Conservation (phyloP, 2,329 filamentous ascomycete species). For the Leptographium procerum region DNA sequence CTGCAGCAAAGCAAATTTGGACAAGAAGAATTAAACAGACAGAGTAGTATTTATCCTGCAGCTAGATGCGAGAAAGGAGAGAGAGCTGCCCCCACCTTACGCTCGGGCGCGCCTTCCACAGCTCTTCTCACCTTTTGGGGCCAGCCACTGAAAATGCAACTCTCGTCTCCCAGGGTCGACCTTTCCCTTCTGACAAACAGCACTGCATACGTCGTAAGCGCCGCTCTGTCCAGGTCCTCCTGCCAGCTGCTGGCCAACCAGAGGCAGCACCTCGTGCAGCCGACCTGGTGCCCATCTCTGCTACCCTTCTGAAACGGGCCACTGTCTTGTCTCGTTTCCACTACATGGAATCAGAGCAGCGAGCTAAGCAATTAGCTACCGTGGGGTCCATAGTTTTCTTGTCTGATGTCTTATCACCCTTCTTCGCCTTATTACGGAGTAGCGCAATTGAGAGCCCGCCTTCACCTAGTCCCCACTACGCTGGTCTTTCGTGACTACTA, state of each 20-base stretch:
- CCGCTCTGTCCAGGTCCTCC: too few species aligned
- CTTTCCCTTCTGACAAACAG: background rate
- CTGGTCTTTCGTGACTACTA: too few species aligned
- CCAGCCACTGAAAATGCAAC: too few species aligned
- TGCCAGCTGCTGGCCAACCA: background rate
- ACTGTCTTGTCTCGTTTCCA: background rate
- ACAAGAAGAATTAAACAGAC: background rate
- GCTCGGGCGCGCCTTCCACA: background rate
- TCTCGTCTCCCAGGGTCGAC: background rate
- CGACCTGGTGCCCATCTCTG: background rate
- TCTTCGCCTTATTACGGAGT: background rate
- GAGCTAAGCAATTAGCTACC: too few species aligned
- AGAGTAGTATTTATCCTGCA: background rate
- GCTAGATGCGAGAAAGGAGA: background rate
- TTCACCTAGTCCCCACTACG: too few species aligned
- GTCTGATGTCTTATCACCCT: background rate
- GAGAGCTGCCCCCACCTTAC: background rate
- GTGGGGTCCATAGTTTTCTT: background rate
- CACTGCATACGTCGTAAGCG: background rate
- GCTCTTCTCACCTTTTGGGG: too few species aligned
- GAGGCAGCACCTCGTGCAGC: background rate
- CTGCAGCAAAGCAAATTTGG: background rate
- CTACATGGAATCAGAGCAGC: too few species aligned
- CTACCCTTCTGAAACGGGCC: conserved; percentile 1
- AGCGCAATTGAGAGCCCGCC: too few species aligned